Evolutionary conservation across 2,329 filamentous ascomycete genomes (phyloP).

Genomic region (Aureobasidium musti): DNA sequence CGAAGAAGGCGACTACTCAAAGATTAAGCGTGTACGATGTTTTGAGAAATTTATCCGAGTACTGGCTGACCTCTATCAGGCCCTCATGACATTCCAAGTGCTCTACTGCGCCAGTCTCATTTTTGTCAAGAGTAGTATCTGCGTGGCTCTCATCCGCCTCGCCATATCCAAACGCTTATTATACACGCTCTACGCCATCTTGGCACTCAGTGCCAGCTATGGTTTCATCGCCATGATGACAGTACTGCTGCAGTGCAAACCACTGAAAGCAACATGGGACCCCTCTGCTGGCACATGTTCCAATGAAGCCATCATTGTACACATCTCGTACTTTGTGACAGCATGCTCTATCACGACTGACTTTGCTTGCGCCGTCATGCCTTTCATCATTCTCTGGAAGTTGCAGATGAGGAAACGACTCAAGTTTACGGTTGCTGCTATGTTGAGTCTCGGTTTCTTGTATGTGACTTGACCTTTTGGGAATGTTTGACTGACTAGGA

Average conservation of each 20-base stretch:
- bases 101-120: constrained; percentile 27
- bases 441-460: constrained; percentile 26
- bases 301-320: not conserved
- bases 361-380: constrained; percentile 25
- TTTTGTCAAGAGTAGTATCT: constrained; percentile 30
- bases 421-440: constrained; percentile 22
- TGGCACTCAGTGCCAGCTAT: constrained; percentile 19
- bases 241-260: constrained; percentile 4
- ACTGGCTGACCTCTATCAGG: constrained; percentile 1
- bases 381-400: constrained; percentile 27
- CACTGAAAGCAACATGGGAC: constrained; percentile 20
- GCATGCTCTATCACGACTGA: constrained; percentile 26
- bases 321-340: constrained; percentile 28
- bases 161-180: constrained; percentile 6
- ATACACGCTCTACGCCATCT: constrained; percentile 20
- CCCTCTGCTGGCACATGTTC: constrained; percentile 14
- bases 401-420: constrained; percentile 24
- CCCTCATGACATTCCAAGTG: constrained; percentile 13
- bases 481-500: not conserved
- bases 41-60: not conserved
- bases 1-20: constrained; percentile 1
- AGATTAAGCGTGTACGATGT: constrained; percentile 22
- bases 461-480: not conserved
- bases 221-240: constrained; percentile 21
- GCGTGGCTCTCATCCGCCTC: constrained; percentile 27